phyloP scores from a whole-genome alignment of 805 yeast species.

The Maudiozyma turicensis region DNA sequence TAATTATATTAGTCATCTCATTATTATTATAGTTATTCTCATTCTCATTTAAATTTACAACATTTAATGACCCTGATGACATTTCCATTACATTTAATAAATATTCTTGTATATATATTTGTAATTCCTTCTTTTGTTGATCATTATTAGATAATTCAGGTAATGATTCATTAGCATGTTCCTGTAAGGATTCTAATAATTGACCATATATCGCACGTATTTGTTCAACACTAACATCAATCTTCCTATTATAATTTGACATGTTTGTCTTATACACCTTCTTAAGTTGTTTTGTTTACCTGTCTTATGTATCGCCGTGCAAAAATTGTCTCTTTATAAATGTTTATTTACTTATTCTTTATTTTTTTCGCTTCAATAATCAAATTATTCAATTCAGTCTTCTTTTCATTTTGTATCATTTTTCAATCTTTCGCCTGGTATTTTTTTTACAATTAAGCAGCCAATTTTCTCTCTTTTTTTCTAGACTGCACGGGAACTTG shows the following conservation, averaged over 20 bases:
- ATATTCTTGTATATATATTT: slow-evolving; percentile 17
- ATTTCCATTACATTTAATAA: slow-evolving; percentile 35
- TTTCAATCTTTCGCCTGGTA: too few species aligned
- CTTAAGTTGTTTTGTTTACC: neutral
- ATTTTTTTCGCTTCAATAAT: too few species aligned
- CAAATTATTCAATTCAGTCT: too few species aligned
- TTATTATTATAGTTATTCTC: slow-evolving; percentile 6
- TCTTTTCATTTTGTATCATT: too few species aligned
- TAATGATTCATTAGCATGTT: slow-evolving; percentile 12
- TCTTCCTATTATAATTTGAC: neutral
- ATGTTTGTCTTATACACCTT: neutral
- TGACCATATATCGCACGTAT: slow-evolving; percentile 23
- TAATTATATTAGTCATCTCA: slow-evolving; percentile 11
- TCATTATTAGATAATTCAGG: slow-evolving; percentile 9
- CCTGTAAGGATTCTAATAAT: slow-evolving; percentile 18
- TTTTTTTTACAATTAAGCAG: too few species aligned
- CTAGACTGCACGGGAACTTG: too few species aligned
- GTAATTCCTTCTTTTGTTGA: slow-evolving; percentile 5
- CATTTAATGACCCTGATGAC: slow-evolving; percentile 43
- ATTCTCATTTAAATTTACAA: slow-evolving; percentile 44
- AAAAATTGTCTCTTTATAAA: too few species aligned
- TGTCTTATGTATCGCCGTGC: too few species aligned
- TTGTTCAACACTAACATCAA: slow-evolving; percentile 10
- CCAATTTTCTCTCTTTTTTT: too few species aligned
- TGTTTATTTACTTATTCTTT: too few species aligned